Evolutionary conservation across 2,329 filamentous ascomycete genomes (phyloP).

Genomic region (Bretziella fagacearum): DNA sequence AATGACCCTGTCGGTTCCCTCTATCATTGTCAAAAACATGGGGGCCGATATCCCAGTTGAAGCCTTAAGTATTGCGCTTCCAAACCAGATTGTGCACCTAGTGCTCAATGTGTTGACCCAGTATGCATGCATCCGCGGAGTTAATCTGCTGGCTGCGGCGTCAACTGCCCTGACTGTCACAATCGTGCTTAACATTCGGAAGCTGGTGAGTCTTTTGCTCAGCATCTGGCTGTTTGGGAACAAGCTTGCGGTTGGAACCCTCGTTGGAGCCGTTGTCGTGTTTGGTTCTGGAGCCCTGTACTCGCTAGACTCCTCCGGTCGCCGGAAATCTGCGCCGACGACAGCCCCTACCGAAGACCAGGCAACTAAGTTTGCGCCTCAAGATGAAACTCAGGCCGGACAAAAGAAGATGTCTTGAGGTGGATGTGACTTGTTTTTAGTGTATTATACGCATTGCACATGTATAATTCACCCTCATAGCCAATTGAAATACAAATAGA

Average conservation of each 20-base stretch:
- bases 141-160: slow-evolving; percentile 80
- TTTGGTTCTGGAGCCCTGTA: slow-evolving; percentile 87
- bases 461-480: not conserved
- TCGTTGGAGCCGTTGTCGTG: slow-evolving; percentile 67
- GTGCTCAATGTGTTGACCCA: slow-evolving; percentile 72
- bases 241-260: slow-evolving; percentile 53
- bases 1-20: slow-evolving; percentile 22
- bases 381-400: slow-evolving; percentile 4
- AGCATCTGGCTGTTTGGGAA: slow-evolving; percentile 96
- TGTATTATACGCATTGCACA: not conserved
- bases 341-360: not conserved
- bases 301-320: slow-evolving; percentile 45
- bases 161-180: slow-evolving; percentile 89
- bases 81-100: slow-evolving; percentile 56
- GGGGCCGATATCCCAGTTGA: not conserved
- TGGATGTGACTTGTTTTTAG: not conserved
- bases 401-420: slow-evolving; percentile 12
- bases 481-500: too few species aligned
- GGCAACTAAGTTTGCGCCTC: not conserved
- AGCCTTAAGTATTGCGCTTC: slow-evolving; percentile 25
- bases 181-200: slow-evolving; percentile 88
- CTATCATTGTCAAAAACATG: not conserved
- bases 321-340: not conserved
- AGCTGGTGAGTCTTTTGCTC: slow-evolving; percentile 75
- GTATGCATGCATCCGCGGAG: slow-evolving; percentile 85